Base-by-base conservation (phyloP, 371 early-diverging fungal genomes). In the Rhizomucor pusillus region DNA sequence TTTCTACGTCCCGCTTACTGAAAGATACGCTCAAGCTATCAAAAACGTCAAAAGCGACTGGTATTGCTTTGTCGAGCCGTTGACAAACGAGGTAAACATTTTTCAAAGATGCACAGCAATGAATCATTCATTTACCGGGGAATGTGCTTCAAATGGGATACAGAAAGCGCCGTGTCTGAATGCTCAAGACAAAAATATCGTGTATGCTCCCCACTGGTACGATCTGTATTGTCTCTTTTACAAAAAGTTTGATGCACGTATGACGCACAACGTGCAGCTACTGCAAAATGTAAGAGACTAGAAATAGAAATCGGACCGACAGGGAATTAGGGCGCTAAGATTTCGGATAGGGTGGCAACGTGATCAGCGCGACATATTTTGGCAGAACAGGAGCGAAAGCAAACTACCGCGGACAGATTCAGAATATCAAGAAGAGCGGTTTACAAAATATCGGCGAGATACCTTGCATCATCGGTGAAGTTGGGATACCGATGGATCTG, bases 401-500 rank as follows among this genome's bases (percentile, higher is more conserved):
- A 54, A 92, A 92, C 60, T 93, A 92, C 60, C 63, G 74, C 0
- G 82, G 83, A 0, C 93, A 93, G 53, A 75, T 93, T 20, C 53
- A 73, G 18, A 86, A 87, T 43, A 81, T 93, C 43, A 79, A 83
- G 33, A 60, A 68, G 20, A 71, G 62, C 19, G 91, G 92, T 2
- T 49, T 82, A 0, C 50, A 65, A 43, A 75, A 74, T 20, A 84
- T 90, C 52, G 92, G 91, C 10, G 54, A 74, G 6, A 82, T 79
- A 39, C 91, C 92, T 2, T 75, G 76, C 44, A 45, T 86, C 16
- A 60, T 93, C 29, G 93, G 93, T 35, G 93, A 93, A 63, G 86
- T 85, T 16, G 93, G 93, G 18, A 88, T 92, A 48, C 91, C 93
- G 5, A 89, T 90, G 91, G 93, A 93, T 57, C 71, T 93, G 52